Conservation (phyloP, 129 eudicot genomes). For the Arctium lappa region DNA sequence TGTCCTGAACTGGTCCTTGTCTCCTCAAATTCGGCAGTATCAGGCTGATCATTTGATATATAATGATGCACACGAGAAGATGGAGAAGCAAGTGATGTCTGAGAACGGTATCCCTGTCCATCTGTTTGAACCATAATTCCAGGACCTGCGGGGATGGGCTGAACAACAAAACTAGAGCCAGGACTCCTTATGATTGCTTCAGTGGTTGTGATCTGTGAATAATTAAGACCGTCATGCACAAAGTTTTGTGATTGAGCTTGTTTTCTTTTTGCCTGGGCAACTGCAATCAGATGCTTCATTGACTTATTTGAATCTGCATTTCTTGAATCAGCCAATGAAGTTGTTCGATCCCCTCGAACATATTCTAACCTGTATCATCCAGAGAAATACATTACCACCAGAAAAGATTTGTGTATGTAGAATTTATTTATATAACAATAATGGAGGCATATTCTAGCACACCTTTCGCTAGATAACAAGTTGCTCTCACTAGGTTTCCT, state of each 20-base stretch:
- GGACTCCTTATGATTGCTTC: slow-evolving; percentile 51
- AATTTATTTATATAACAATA: background rate
- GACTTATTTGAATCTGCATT: slow-evolving; percentile 52
- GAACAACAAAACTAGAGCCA: slow-evolving; percentile 39
- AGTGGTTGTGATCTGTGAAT: slow-evolving; percentile 21
- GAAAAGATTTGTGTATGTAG: background rate
- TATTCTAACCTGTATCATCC: slow-evolving; percentile 43
- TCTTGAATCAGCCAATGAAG: slow-evolving; percentile 39
- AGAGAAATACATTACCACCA: slow-evolving; percentile 22
- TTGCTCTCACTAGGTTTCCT: slow-evolving; percentile 31
- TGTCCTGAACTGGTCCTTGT: slow-evolving; percentile 58
- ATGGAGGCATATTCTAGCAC: background rate
- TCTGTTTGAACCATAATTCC: slow-evolving; percentile 36
- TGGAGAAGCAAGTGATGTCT: slow-evolving; percentile 45
- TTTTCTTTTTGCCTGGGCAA: slow-evolving; percentile 85
- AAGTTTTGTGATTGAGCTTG: slow-evolving; percentile 62
- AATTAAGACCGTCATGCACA: slow-evolving; percentile 29
- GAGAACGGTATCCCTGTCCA: slow-evolving; percentile 28
- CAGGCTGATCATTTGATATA: slow-evolving; percentile 42
- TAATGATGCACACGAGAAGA: slow-evolving; percentile 33
- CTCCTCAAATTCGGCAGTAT: slow-evolving; percentile 62
- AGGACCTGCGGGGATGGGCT: slow-evolving; percentile 29
- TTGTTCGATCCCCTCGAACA: slow-evolving; percentile 31
- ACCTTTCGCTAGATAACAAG: slow-evolving; percentile 53
- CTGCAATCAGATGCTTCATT: slow-evolving; percentile 82